Base-by-base conservation (phyloP, 768 basidiomycete species). In the Trichaptum fuscoviolaceum region DNA sequence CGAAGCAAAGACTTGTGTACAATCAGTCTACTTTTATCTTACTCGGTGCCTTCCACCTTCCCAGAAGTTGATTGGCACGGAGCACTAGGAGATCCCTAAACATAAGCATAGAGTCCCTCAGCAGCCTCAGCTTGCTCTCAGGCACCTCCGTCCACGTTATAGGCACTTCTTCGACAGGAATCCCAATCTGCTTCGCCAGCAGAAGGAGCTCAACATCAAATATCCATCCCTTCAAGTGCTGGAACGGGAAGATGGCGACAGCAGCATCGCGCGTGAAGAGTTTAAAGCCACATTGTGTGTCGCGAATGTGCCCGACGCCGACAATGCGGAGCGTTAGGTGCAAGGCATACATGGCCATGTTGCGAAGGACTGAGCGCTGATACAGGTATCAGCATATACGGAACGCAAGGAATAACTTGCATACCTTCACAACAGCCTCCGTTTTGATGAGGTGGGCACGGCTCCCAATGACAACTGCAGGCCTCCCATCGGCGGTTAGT, bases 251-350 rank as follows among this genome's bases (percentile, higher is more conserved):
- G 68, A 98, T 87, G 67, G 85, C 84, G 63, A 83, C 86, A 9
- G 95, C 95, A 0, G 95, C 89, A 2, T 81, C 72, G 12, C 94
- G 92, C 18, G 94, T 88, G 78, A 96, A 96, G 27, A 98, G 85
- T 78, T 98, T 98, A 87, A 98, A 98, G 35, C 96, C 96, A 73
- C 96, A 97, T 75, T 97, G 96, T 20, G 96, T 98, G 79, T 97
- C 95, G 26, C 92, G 87, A 67, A 96, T 91, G 73, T 93, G 89
- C 8, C 90, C 90, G 2, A 95, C 94, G 61, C 96, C 95, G 34
- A 96, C 88, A 60, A 96, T 85, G 36, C 90, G 87, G 9, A 97
- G 84, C 73, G 95, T 88, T 23, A 92, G 88, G 75, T 98, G 96
- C 66, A 98, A 85, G 4, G 90, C 91, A 72, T 96, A 90, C 96